These are phyloP conservation scores for Gonapodya sp. DNA, from an alignment of 192 early-diverging fungal genomes.

Conservation along the genomic window DNA sequence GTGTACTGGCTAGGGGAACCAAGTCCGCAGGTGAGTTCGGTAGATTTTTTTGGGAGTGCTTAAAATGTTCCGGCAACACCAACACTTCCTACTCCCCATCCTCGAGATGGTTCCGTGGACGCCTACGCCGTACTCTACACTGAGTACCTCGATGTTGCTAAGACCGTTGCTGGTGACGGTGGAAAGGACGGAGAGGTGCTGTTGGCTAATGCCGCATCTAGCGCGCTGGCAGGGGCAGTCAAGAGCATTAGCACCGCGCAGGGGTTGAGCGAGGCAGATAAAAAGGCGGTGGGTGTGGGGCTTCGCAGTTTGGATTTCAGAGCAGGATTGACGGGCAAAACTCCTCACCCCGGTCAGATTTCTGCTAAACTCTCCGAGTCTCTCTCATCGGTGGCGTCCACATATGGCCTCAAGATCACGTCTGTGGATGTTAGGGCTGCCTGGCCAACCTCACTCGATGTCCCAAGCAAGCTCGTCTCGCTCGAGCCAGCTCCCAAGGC, in stretches of 20 bases:
- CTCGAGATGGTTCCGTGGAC: neutral
- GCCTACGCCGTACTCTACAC: slow-evolving; percentile 6
- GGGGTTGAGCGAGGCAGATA: neutral
- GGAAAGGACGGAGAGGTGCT: neutral
- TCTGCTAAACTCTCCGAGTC: neutral
- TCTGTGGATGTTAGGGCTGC: neutral
- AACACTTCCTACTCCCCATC: neutral
- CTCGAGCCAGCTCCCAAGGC: neutral
- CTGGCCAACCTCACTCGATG: neutral
- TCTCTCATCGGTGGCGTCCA: neutral
- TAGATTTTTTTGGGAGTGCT: neutral
- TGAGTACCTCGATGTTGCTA: slow-evolving; percentile 1
- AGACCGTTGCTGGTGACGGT: neutral
- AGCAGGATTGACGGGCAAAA: too few species aligned
- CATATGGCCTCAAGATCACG: neutral
- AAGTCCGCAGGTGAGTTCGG: neutral
- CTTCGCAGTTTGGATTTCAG: too few species aligned
- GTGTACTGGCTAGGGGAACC: neutral
- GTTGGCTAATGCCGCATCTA: neutral
- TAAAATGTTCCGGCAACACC: neutral
- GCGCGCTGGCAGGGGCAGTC: neutral
- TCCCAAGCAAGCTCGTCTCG: neutral
- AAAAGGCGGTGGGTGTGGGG: neutral
- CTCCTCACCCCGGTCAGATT: neutral
- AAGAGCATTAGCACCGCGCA: neutral